phyloP scores from a whole-genome alignment of 495 filamentous ascomycete species.

The Penicillium dipodomyicola region DNA sequence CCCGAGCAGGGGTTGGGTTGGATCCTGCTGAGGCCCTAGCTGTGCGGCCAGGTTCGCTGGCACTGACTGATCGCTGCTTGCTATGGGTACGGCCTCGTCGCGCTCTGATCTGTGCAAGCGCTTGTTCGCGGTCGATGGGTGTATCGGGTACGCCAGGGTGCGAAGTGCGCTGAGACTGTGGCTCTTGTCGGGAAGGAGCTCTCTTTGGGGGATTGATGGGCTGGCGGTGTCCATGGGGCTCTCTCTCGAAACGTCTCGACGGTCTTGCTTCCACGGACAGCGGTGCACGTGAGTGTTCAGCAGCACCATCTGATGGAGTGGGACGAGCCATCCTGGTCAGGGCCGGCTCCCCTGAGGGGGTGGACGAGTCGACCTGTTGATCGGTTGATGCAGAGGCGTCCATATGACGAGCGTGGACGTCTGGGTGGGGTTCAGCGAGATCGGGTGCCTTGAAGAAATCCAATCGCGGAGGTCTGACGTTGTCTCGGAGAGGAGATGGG shows the following conservation, averaged over 20 bases:
- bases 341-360: constrained; percentile 20
- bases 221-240: constrained; percentile 2
- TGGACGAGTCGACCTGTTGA: constrained; percentile 17
- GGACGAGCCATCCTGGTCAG: constrained; percentile 5
- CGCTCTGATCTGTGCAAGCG: constrained; percentile 51
- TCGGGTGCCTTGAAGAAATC: constrained; percentile 16
- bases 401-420: constrained; percentile 1
- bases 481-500: constrained; percentile 40
- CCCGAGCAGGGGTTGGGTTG: constrained; percentile 26
- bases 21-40: constrained; percentile 26
- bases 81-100: constrained; percentile 47
- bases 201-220: constrained; percentile 31
- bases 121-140: constrained; percentile 50
- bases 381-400: constrained; percentile 17
- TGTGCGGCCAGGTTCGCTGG: constrained; percentile 35
- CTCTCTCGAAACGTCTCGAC: constrained; percentile 14
- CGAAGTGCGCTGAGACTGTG: constrained; percentile 25
- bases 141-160: constrained; percentile 35
- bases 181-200: constrained; percentile 34
- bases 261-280: constrained; percentile 16
- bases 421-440: constrained; percentile 2
- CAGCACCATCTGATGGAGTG: constrained; percentile 1
- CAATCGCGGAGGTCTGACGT: constrained; percentile 21
- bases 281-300: background rate
- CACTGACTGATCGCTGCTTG: constrained; percentile 44